phyloP scores from a whole-genome alignment of 768 basidiomycete genomes.

The Tylopilus subfusipes region DNA sequence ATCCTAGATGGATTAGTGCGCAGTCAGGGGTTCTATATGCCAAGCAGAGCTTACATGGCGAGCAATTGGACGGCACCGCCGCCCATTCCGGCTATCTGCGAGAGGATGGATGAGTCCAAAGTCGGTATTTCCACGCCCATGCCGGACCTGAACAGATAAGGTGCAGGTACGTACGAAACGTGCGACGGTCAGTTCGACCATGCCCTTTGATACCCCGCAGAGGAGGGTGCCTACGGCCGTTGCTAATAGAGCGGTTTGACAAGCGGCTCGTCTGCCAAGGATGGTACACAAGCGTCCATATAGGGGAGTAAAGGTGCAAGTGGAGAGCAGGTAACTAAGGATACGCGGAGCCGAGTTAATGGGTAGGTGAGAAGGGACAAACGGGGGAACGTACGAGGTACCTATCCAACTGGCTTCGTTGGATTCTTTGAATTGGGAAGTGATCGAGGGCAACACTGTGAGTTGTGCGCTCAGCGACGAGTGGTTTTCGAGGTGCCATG shows the following conservation, averaged over 20 bases:
- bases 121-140: neutral
- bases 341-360: too few relatives aligned
- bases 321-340: slow-evolving; percentile 12
- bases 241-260: slow-evolving; percentile 11
- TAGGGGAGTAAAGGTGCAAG: slow-evolving; percentile 17
- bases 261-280: slow-evolving; percentile 11
- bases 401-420: slow-evolving; percentile 30
- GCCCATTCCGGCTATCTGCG: slow-evolving; percentile 21
- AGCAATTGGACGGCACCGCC: slow-evolving; percentile 21
- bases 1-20: slow-evolving; percentile 9
- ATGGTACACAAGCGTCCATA: slow-evolving; percentile 18
- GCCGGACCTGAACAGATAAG: neutral
- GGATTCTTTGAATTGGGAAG: slow-evolving; percentile 25
- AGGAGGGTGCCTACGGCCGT: slow-evolving; percentile 11
- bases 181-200: slow-evolving; percentile 10
- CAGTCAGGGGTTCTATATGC: neutral
- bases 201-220: slow-evolving; percentile 8
- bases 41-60: slow-evolving; percentile 7
- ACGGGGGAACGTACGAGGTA: slow-evolving; percentile 16
- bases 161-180: slow-evolving; percentile 28
- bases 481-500: too few relatives aligned
- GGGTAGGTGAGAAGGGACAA: neutral
- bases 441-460: slow-evolving; percentile 15
- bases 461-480: neutral
- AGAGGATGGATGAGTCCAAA: too few relatives aligned